Percentiles rank a stretch among this genome's conserved stretches.
These are phyloP conservation scores for Daldinia sp. DNA, from an alignment of 2,329 filamentous ascomycete genomes.

Conservation along the genomic window DNA sequence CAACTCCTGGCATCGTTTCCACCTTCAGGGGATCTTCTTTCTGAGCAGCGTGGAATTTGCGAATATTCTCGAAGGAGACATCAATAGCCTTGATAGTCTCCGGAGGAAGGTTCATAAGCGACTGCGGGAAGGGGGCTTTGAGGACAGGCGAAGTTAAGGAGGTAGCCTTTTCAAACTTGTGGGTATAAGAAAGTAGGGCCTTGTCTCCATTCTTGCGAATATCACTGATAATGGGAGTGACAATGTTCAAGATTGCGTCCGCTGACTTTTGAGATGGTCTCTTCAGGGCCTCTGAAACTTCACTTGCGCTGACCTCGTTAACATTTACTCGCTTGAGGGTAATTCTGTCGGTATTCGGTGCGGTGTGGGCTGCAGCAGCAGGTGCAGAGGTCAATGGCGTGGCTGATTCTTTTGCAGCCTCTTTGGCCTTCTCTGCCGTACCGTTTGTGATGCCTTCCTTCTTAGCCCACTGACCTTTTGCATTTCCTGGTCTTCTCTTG, in stretches of 20 bases:
- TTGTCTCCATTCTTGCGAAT: constrained; percentile 87
- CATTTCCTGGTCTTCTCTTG: constrained; percentile 91
- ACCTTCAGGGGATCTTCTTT: constrained; percentile 85
- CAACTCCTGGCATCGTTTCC: constrained; percentile 97
- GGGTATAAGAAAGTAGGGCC: constrained; percentile 90
- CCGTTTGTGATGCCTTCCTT: constrained; percentile 75
- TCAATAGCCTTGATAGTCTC: constrained; percentile 96
- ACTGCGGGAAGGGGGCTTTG: constrained; percentile 85
- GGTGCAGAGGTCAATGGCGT: constrained; percentile 53
- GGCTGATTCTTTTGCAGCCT: constrained; percentile 53
- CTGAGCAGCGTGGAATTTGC: constrained; percentile 92
- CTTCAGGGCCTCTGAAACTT: constrained; percentile 81
- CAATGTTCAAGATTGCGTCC: constrained; percentile 92
- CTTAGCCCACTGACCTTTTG: constrained; percentile 91
- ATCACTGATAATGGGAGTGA: constrained; percentile 90
- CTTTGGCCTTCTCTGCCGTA: constrained; percentile 51
- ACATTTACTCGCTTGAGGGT: constrained; percentile 85
- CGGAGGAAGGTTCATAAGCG: constrained; percentile 84
- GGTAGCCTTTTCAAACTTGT: constrained; percentile 97
- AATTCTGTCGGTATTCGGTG: constrained; percentile 66
- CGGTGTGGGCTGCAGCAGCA: constrained; percentile 57
- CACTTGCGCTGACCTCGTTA: constrained; percentile 69
- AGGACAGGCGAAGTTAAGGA: constrained; percentile 90
- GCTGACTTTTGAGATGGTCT: constrained; percentile 94
- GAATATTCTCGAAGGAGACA: constrained; percentile 92